A percentile compares a stretch with the other conserved stretches of the same genome.
phyloP scores from a whole-genome alignment of 768 basidiomycete species.

The Rhodotorula diobovata region DNA sequence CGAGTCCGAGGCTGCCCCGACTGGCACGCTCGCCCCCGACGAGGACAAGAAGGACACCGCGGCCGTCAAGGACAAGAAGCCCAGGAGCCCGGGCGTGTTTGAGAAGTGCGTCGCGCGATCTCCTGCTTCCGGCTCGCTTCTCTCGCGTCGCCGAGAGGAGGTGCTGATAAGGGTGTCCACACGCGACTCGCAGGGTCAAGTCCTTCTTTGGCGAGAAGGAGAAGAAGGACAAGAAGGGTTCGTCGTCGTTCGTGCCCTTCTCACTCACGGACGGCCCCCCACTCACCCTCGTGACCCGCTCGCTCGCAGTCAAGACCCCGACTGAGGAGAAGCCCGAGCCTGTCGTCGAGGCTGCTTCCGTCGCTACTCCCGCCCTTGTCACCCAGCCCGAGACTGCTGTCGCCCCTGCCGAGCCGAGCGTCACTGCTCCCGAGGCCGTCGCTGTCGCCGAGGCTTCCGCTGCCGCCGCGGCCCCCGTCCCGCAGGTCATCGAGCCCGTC shows the following conservation, averaged over 20 bases:
- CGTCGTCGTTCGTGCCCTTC: neutral
- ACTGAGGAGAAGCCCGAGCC: slow-evolving; percentile 29
- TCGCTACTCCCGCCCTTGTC: neutral
- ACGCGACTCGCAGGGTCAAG: slow-evolving; percentile 16
- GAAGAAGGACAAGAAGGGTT: slow-evolving; percentile 36
- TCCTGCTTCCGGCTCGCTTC: too few species aligned
- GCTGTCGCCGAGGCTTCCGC: slow-evolving; percentile 4
- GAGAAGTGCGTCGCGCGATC: slow-evolving; percentile 27
- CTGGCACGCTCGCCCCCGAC: neutral
- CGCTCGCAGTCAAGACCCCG: slow-evolving; percentile 28
- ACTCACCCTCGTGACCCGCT: neutral
- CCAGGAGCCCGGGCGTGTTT: slow-evolving; percentile 21
- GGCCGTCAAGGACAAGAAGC: slow-evolving; percentile 24
- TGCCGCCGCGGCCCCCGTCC: slow-evolving; percentile 16
- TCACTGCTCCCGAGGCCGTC: slow-evolving; percentile 26
- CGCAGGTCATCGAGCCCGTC: slow-evolving; percentile 19
- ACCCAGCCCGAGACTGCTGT: neutral
- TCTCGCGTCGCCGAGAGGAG: neutral
- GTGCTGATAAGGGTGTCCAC: neutral
- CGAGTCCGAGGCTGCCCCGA: neutral
- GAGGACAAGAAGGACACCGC: neutral
- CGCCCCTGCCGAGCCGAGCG: neutral
- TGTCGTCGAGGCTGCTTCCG: neutral
- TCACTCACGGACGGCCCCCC: neutral
- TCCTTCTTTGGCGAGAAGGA: slow-evolving; percentile 35